Base-by-base conservation (phyloP, 805 yeast species). In the Ascoidea rubescens region DNA sequence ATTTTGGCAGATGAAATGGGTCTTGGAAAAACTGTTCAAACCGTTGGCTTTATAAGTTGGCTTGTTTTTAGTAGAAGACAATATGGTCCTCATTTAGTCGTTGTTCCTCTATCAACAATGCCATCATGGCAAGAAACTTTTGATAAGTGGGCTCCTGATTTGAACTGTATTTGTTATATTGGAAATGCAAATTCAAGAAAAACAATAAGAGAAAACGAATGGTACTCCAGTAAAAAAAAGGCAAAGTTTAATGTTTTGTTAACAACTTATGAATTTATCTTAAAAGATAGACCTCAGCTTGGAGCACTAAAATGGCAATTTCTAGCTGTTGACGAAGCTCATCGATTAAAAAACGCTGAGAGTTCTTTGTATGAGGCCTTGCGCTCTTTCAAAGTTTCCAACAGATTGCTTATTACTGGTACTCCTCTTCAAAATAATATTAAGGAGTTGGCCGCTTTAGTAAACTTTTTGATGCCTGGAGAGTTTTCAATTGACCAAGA, bases 81-180 rank as follows among this genome's bases (percentile, higher is more conserved):
- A 64, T 87, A 90, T 67, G 99, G 99, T 5, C 99, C 99, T 2
- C 97, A 91, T 66, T 64, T 93, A 47, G 93, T 93, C 17, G 99
- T 93, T 33, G 99, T 93, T 5, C 99, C 99, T 0, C 71, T 93
- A 53, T 86, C 96, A 1, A 93, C 99, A 0, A 81, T 93, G 52
- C 96, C 98, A 2, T 96, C 99, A 0, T 93, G 99, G 99, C 98
- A 93, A 69, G 99, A 93, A 64, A 93, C 99, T 2, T 87, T 93
- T 67, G 98, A 93, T 60, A 79, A 82, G 62, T 93, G 99, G 99
- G 78, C 99, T 0, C 98, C 99, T 1, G 98, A 90, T 63, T 73
- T 93, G 55, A 93, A 95, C 64, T 88, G 91, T 67, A 80, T 93
- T 56, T 88, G 87, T 62, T 93, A 91, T 64, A 75, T 90, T 72